These are phyloP conservation scores for Starmerella apis DNA, from an alignment of 805 yeast genomes.

Conservation along the genomic window DNA sequence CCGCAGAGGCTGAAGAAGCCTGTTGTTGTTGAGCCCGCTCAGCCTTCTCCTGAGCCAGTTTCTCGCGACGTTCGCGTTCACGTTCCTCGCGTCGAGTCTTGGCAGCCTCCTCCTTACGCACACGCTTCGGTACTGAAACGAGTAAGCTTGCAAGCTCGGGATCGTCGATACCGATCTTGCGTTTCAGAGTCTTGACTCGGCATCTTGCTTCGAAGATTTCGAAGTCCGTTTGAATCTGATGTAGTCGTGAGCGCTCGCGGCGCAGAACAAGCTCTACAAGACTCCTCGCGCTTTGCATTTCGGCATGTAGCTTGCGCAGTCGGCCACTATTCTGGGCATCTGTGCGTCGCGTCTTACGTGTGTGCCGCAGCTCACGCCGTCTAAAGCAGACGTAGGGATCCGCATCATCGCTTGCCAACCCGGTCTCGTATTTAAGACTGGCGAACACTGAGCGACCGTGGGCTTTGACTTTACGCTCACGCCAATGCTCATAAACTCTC, in stretches of 20 bases:
- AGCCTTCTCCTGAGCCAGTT: conserved; percentile 19
- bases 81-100: conserved; percentile 18
- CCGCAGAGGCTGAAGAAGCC: conserved; percentile 22
- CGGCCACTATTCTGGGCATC: conserved; percentile 85
- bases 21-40: conserved; percentile 21
- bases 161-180: conserved; percentile 49
- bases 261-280: conserved; percentile 59
- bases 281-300: conserved; percentile 64
- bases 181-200: conserved; percentile 60
- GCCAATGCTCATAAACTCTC: conserved; percentile 73
- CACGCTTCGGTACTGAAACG: conserved; percentile 50
- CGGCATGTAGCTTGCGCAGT: conserved; percentile 59
- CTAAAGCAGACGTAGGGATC: conserved; percentile 95
- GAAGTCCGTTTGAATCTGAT: conserved; percentile 50
- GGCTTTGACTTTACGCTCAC: conserved; percentile 54
- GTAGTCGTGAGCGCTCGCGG: conserved; percentile 57
- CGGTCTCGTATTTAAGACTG: conserved; percentile 70
- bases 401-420: conserved; percentile 59
- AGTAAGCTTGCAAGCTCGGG: conserved; percentile 73
- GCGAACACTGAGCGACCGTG: conserved; percentile 67
- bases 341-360: conserved; percentile 90
- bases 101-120: conserved; percentile 38
- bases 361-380: conserved; percentile 88
- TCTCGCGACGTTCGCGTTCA: conserved; percentile 21
- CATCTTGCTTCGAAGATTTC: conserved; percentile 64